Conservation (phyloP, 768 basidiomycete genomes). For the Suillus weaverae region DNA sequence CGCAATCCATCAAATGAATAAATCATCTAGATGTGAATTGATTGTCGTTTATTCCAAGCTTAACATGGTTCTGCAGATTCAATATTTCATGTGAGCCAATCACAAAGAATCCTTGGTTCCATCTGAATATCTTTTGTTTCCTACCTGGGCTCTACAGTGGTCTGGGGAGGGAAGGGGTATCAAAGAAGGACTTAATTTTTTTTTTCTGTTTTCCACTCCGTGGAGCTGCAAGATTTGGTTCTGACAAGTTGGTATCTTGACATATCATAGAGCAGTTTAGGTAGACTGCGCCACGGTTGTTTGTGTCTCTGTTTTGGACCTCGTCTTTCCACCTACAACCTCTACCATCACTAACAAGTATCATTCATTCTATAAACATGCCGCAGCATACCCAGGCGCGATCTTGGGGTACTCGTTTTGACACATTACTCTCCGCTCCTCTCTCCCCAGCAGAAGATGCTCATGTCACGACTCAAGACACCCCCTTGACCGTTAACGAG, state of each 20-base stretch:
- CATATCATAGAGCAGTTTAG: constrained; percentile 1
- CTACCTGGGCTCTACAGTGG: neutral
- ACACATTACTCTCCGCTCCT: constrained; percentile 56
- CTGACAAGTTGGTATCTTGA: constrained; percentile 1
- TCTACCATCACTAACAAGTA: constrained; percentile 9
- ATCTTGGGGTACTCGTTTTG: constrained; percentile 74
- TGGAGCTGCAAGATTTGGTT: neutral
- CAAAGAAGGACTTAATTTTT: neutral
- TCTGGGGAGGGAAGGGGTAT: neutral
- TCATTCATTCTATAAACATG: constrained; percentile 35
- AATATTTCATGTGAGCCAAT: constrained; percentile 3
- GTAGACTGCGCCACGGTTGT: neutral
- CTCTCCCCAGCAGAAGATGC: constrained; percentile 37
- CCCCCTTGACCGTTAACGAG: constrained; percentile 6
- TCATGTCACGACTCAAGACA: constrained; percentile 18
- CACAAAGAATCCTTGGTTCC: neutral
- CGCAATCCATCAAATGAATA: constrained; percentile 1
- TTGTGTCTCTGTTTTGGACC: neutral
- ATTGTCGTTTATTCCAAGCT: neutral
- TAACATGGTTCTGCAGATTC: neutral
- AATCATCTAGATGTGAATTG: neutral
- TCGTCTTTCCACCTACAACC: neutral
- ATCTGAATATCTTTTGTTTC: neutral
- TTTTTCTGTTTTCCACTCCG: neutral
- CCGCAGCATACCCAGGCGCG: constrained; percentile 46